phyloP scores from a whole-genome alignment of 169 alveolate species.

The Toxoplasma gondii region DNA sequence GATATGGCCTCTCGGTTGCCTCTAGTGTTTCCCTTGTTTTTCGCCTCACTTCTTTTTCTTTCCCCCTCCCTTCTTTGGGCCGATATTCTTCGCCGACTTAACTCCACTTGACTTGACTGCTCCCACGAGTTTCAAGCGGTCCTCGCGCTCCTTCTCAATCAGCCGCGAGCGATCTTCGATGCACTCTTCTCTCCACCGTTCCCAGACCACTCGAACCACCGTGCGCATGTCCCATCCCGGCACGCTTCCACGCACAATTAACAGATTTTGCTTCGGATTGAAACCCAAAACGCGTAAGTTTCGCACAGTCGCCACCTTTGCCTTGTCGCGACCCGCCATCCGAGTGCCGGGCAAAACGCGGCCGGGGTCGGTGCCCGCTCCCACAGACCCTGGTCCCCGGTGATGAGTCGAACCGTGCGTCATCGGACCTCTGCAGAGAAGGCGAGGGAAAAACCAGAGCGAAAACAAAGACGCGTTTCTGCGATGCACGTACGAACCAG shows the following conservation, averaged over 20 bases:
- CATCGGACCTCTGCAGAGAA: slow-evolving; percentile 84
- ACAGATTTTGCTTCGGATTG: slow-evolving; percentile 88
- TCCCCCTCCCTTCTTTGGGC: slow-evolving; percentile 13
- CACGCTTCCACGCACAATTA: slow-evolving; percentile 90
- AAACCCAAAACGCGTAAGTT: slow-evolving; percentile 87
- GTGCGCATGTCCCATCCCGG: slow-evolving; percentile 92
- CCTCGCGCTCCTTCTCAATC: slow-evolving; percentile 32
- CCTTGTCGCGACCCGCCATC: slow-evolving; percentile 95
- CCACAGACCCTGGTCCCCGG: slow-evolving; percentile 93
- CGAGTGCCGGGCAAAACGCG: slow-evolving; percentile 93
- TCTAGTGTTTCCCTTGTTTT: neutral
- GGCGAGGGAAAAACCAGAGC: neutral
- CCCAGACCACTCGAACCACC: slow-evolving; percentile 59
- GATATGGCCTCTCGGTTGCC: neutral
- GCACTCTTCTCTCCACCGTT: slow-evolving; percentile 38
- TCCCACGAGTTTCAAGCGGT: neutral
- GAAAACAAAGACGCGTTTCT: neutral
- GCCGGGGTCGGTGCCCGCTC: slow-evolving; percentile 94
- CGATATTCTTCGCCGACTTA: slow-evolving; percentile 1
- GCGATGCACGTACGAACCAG: neutral
- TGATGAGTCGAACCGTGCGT: slow-evolving; percentile 94
- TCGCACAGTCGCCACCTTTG: slow-evolving; percentile 82
- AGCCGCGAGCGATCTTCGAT: neutral
- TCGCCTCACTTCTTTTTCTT: neutral
- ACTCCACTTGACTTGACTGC: neutral